Conservation (phyloP, 2,329 filamentous ascomycete genomes). For the Annulohypoxylon truncatum region DNA sequence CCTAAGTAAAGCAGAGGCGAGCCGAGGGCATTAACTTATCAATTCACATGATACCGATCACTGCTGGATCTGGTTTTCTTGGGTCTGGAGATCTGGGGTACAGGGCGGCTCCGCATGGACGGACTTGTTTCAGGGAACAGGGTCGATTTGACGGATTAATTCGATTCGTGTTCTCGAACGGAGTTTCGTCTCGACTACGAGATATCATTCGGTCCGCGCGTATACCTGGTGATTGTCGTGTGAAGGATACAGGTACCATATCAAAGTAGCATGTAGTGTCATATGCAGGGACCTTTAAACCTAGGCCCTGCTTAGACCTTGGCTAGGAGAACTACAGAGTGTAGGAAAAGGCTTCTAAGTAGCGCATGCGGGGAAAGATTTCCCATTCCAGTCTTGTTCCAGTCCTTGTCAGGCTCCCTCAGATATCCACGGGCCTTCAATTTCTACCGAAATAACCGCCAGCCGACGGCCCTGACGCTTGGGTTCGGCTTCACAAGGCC, state of each 20-base stretch:
- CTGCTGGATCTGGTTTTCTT: constrained; percentile 19
- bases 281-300: constrained; percentile 34
- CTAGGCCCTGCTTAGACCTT: background rate
- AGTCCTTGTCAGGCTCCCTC: background rate
- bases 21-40: constrained; percentile 20
- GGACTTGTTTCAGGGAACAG: constrained; percentile 15
- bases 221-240: constrained; percentile 12
- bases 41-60: constrained; percentile 34
- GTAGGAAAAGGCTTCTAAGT: background rate
- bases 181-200: constrained; percentile 14
- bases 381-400: constrained; percentile 1
- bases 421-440: constrained; percentile 15
- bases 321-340: background rate
- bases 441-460: constrained; percentile 37
- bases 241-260: background rate
- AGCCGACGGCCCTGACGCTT: constrained; percentile 20
- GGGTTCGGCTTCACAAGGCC: constrained; percentile 30
- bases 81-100: constrained; percentile 25
- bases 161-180: constrained; percentile 6
- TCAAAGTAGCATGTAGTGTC: constrained; percentile 14
- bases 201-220: constrained; percentile 13
- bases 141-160: background rate
- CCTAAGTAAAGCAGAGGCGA: constrained; percentile 2
- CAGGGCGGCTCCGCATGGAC: constrained; percentile 28
- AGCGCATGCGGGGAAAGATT: constrained; percentile 23